These are phyloP conservation scores for Gardenia jasminoides DNA, from an alignment of 257 asterid genomes.

Conservation along the genomic window DNA sequence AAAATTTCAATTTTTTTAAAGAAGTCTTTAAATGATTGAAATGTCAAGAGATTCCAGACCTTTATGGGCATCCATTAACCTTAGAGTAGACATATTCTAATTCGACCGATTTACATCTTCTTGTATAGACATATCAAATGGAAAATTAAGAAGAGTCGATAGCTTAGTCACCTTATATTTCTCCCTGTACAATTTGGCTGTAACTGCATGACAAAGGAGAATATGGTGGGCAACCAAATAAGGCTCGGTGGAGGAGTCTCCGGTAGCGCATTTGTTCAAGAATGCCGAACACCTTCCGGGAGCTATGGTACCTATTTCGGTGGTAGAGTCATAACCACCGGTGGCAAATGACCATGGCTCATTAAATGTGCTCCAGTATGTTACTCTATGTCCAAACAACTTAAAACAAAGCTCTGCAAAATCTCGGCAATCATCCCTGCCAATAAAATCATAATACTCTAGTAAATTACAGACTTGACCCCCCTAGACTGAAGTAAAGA, in stretches of 20 bases:
- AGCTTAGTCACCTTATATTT: conserved; percentile 38
- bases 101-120: no score
- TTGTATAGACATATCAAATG: no score
- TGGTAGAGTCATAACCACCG: conserved; percentile 46
- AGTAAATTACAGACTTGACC: no score
- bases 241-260: conserved; percentile 53
- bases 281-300: conserved; percentile 57
- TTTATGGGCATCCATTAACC: no score
- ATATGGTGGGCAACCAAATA: conserved; percentile 47
- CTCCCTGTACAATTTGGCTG: conserved; percentile 31
- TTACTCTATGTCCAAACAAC: conserved; percentile 57
- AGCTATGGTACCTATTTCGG: conserved; percentile 29
- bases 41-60: no score
- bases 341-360: conserved; percentile 34
- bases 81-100: no score
- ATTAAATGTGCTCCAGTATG: conserved; percentile 51
- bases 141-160: no score
- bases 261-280: conserved; percentile 29
- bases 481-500: no score
- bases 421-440: conserved; percentile 38
- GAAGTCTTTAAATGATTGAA: no score
- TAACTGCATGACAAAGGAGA: conserved; percentile 44
- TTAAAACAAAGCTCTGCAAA: conserved; percentile 44
- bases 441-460: no score
- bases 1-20: no score